Evolutionary conservation across 78 protist species (phyloP), one percentile per base, ranked within the genome.

Genomic region (Monocercomonoides exilis): DNA sequence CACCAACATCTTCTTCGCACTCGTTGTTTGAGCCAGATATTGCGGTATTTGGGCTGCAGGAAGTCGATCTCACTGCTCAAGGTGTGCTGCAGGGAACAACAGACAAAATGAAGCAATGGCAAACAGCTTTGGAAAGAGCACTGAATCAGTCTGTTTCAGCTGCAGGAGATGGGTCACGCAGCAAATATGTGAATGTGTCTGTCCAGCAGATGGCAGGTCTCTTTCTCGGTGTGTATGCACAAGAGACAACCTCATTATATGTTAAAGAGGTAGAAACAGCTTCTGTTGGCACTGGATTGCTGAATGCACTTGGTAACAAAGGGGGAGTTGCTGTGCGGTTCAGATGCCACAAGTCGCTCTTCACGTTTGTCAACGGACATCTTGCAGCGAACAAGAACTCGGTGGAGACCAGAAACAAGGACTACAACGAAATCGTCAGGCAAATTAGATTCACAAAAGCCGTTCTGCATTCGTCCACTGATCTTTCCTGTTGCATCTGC

Each of bases 381-480:
- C 80, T 97, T 21, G 96, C 97, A 41, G 99, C 99, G 2, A 97
- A 96, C 85, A 87, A 91, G 81, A 81, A 81, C n/a, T 89, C 93
- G 35, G 89, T 89, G 6, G 54, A 43, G 3, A 64, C 93, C 33
- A 84, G 98, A 29, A 96, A 86, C 5, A 42, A 63, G 34, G 43
- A 86, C 36, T 86, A 79, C 36, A 45, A 54, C 77, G 88, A 86
- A 64, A 63, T 86, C 64, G 64, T 86, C 2, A 34, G 11, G 21
- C 21, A 54, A 11, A 2, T 86, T 1, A 45, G 64, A 34, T 1
- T 86, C 70, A 54, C 11, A 11, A 11, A 11, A 54, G 21, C 21
- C 70, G 38, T 21, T 29, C 11, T 54, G 11, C 70, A 54, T 54
- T 54, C 70, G 11, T 54, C 70, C 21, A 11, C 21, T 54, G 70